Percentiles rank a stretch among this genome's conserved stretches.
Conservation (phyloP, 495 filamentous ascomycete species). For the Immersiella caudata region DNA sequence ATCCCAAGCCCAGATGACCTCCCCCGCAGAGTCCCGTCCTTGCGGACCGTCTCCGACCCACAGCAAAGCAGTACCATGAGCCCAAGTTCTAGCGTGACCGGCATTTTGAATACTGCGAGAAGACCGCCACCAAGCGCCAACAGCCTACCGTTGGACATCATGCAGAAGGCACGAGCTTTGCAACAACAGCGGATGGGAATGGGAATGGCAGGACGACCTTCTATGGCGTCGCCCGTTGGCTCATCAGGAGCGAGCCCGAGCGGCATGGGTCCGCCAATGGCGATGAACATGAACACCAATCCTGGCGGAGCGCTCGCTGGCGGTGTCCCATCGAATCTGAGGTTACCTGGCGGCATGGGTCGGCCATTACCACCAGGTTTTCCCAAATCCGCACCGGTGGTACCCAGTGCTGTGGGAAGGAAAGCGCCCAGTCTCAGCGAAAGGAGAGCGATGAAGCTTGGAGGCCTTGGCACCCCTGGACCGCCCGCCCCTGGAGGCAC, state of each 20-base stretch:
- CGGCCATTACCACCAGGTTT: slow-evolving; percentile 49
- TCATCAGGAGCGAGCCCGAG: slow-evolving; percentile 4
- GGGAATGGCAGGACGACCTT: slow-evolving; percentile 33
- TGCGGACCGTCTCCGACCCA: slow-evolving; percentile 59
- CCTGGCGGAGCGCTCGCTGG: slow-evolving; percentile 25
- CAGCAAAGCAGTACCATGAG: slow-evolving; percentile 60
- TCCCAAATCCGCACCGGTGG: slow-evolving; percentile 50
- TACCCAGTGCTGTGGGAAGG: slow-evolving; percentile 32
- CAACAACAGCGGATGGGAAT: slow-evolving; percentile 42
- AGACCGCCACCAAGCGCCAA: slow-evolving; percentile 45
- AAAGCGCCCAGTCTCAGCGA: slow-evolving; percentile 42
- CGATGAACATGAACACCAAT: slow-evolving; percentile 18
- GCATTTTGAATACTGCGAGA: slow-evolving; percentile 68
- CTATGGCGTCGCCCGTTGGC: slow-evolving; percentile 14
- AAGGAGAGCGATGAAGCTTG: slow-evolving; percentile 48
- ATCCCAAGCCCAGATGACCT: slow-evolving; percentile 37
- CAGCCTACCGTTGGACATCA: slow-evolving; percentile 74
- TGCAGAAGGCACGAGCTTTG: slow-evolving; percentile 73
- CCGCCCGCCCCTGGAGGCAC: slow-evolving; percentile 32
- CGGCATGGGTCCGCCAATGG: slow-evolving; percentile 21
- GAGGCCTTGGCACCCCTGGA: slow-evolving; percentile 35
- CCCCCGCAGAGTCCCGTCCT: slow-evolving; percentile 54
- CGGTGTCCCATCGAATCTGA: slow-evolving; percentile 45
- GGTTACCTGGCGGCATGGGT: slow-evolving; percentile 44
- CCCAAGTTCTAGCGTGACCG: slow-evolving; percentile 76